A percentile compares a stretch with the other conserved stretches of the same genome.
phyloP scores from a whole-genome alignment of 2,329 filamentous ascomycete species.

The Neobulgaria alba region DNA sequence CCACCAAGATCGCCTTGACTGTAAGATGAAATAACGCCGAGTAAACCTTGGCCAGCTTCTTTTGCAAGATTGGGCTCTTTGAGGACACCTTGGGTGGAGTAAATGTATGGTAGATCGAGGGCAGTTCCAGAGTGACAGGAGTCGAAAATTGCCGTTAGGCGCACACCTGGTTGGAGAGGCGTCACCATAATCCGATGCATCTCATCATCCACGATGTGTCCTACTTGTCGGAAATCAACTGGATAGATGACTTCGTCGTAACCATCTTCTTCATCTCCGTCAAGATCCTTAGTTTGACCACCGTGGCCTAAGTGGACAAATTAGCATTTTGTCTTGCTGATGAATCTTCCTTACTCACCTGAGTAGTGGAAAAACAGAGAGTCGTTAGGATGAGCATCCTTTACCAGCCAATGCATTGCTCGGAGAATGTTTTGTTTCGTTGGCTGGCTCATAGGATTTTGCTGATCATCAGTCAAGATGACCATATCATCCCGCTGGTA shows the following conservation, averaged over 20 bases:
- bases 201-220: constrained; percentile 76
- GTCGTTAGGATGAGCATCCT: constrained; percentile 85
- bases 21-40: constrained; percentile 55
- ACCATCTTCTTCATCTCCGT: constrained; percentile 74
- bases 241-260: constrained; percentile 81
- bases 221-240: constrained; percentile 70
- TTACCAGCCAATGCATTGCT: constrained; percentile 97
- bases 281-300: constrained; percentile 71
- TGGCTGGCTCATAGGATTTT: constrained; percentile 94
- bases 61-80: constrained; percentile 62
- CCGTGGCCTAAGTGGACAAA: constrained; percentile 53
- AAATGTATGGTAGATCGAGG: constrained; percentile 59
- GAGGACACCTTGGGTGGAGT: constrained; percentile 59
- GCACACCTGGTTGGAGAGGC: constrained; percentile 71
- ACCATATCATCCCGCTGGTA: constrained; percentile 97
- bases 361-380: constrained; percentile 98
- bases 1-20: constrained; percentile 72
- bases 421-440: constrained; percentile 92
- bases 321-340: constrained; percentile 6
- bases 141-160: constrained; percentile 63
- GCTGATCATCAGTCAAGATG: constrained; percentile 89
- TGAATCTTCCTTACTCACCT: constrained; percentile 42
- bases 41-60: constrained; percentile 56
- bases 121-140: constrained; percentile 61
- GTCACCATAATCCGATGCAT: constrained; percentile 74